These are phyloP conservation scores for Acanthamoeba culbertsoni DNA, from an alignment of 208 protist species.

Conservation along the genomic window DNA sequence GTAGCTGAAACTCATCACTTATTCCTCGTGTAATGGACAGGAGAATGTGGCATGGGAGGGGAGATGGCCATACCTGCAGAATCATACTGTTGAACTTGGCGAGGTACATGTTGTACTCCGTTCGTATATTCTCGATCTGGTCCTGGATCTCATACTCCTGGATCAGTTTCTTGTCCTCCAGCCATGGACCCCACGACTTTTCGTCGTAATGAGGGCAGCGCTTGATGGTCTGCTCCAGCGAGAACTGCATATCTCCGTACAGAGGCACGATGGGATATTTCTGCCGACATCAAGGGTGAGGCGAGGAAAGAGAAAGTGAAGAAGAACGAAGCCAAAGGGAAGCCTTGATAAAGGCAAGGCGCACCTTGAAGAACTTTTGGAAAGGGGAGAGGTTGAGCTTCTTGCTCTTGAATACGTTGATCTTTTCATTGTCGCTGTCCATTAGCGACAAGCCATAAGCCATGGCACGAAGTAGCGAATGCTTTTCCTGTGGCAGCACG, in stretches of 20 bases:
- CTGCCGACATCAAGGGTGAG: not conserved
- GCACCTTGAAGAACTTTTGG: constrained; percentile 76
- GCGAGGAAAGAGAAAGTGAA: not conserved
- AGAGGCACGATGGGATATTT: constrained; percentile 80
- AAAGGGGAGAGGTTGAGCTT: constrained; percentile 74
- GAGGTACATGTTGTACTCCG: constrained; percentile 70
- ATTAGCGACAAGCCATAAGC: constrained; percentile 79
- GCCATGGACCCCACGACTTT: constrained; percentile 64
- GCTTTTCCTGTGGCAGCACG: constrained; percentile 79
- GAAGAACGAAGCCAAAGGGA: not conserved
- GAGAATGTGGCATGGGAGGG: not conserved
- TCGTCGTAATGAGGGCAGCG: constrained; percentile 64
- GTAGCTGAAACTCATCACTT: not conserved
- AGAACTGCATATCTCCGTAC: constrained; percentile 85
- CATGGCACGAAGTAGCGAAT: constrained; percentile 76
- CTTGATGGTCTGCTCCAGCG: constrained; percentile 74
- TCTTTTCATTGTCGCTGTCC: constrained; percentile 71
- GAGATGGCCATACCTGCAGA: constrained; percentile 60
- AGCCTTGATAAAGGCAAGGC: not conserved
- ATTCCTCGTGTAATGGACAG: not conserved
- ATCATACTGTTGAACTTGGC: constrained; percentile 69
- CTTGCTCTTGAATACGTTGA: constrained; percentile 78
- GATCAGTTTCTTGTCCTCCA: constrained; percentile 48
- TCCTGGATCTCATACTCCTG: constrained; percentile 71
- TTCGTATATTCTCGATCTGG: constrained; percentile 21